These are phyloP conservation scores for Euphrasia confusa DNA, from an alignment of 257 asterid genomes.

Conservation along the genomic window DNA sequence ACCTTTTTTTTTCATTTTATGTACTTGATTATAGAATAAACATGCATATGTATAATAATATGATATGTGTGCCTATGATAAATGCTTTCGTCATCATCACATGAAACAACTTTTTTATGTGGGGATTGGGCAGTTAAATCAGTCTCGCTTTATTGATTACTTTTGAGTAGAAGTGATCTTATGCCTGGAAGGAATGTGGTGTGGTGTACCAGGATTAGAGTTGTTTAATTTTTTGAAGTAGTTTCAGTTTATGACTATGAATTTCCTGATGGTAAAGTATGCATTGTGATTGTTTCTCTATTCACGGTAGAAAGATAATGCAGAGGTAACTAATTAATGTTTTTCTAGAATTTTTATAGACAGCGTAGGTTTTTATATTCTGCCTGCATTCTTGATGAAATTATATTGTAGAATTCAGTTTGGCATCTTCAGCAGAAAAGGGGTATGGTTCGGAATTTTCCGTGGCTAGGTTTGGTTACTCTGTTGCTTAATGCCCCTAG, in stretches of 20 bases:
- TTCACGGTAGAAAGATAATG: slow-evolving; percentile 1
- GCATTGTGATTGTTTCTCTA: neutral
- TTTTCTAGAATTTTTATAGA: neutral
- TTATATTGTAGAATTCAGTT: neutral
- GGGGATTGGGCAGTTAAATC: too few relatives aligned
- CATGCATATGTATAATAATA: too few relatives aligned
- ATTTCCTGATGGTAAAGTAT: neutral
- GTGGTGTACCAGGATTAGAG: neutral
- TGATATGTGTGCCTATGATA: too few relatives aligned
- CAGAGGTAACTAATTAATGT: neutral
- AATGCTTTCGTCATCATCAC: too few relatives aligned
- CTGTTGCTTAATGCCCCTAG: neutral
- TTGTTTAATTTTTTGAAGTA: neutral
- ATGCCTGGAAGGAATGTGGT: neutral
- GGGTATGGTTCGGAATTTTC: neutral
- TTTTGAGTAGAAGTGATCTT: neutral
- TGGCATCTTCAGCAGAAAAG: neutral
- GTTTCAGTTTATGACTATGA: neutral
- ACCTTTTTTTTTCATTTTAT: too few relatives aligned
- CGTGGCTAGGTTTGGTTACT: neutral
- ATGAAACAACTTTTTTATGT: too few relatives aligned
- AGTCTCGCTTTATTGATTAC: too few relatives aligned
- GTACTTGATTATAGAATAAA: too few relatives aligned
- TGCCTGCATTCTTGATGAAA: neutral
- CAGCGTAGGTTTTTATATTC: neutral